Percentiles rank a stretch among this genome's conserved stretches.
Conservation (phyloP, 352 stramenopile genomes). For the Pythium brachiatum region DNA sequence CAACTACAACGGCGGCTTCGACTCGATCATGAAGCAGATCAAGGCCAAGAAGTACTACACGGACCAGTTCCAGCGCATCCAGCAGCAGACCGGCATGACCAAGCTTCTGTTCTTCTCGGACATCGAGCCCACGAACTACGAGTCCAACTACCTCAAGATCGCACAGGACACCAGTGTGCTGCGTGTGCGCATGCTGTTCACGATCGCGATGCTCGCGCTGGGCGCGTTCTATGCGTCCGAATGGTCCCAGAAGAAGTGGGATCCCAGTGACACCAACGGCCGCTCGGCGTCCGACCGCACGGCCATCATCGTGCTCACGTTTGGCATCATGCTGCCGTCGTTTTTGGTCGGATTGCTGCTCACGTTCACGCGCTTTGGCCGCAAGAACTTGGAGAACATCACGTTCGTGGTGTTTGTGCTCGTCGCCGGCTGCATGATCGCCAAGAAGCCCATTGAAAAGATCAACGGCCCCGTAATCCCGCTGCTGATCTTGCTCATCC, state of each 20-base stretch:
- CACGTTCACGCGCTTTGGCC: constrained; percentile 49
- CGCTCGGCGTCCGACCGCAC: constrained; percentile 43
- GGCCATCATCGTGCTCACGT: constrained; percentile 49
- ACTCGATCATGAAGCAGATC: constrained; percentile 80
- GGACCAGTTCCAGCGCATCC: constrained; percentile 75
- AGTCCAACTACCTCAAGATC: constrained; percentile 58
- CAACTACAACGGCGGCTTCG: constrained; percentile 59
- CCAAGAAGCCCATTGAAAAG: constrained; percentile 77
- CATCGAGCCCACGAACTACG: constrained; percentile 53
- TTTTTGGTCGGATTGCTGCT: constrained; percentile 53
- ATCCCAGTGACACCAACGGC: constrained; percentile 23
- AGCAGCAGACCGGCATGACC: constrained; percentile 73
- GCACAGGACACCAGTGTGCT: constrained; percentile 44
- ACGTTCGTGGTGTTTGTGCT: constrained; percentile 58
- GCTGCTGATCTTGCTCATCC: constrained; percentile 78
- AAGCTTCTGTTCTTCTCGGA: constrained; percentile 62
- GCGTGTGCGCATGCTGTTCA: constrained; percentile 63
- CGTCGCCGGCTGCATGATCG: constrained; percentile 64
- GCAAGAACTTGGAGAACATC: constrained; percentile 60
- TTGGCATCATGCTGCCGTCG: constrained; percentile 54
- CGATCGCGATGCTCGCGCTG: constrained; percentile 56
- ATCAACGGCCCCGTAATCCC: constrained; percentile 64
- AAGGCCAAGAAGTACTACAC: constrained; percentile 78
- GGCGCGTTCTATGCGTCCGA: constrained; percentile 56
- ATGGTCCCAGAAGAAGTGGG: constrained; percentile 42